A percentile compares a stretch with the other conserved stretches of the same genome.
Evolutionary conservation across 1,284 basidiomycete genomes (phyloP).

Genomic region (Leccinum solheimii): DNA sequence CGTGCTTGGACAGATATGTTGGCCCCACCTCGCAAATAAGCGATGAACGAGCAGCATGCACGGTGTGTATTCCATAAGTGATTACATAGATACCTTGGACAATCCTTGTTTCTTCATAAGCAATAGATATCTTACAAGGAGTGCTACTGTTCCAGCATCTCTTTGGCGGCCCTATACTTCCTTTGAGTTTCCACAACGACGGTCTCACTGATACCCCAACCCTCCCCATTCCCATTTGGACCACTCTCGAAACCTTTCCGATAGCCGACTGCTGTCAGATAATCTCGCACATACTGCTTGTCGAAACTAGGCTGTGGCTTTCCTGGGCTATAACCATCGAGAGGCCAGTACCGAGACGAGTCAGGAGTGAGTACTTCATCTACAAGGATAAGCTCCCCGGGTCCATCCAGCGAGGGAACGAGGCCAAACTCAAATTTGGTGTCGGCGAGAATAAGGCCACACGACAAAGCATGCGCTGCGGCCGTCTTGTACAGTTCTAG

Average conservation of each 20-base stretch:
- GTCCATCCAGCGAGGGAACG: conserved; percentile 38
- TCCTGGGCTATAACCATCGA: conserved; percentile 73
- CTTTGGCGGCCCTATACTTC: conserved; percentile 79
- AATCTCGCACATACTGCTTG: conserved; percentile 95
- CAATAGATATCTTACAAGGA: conserved; percentile 9
- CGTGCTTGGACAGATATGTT: conserved; percentile 57
- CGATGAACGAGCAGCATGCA: not conserved
- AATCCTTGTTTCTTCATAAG: not conserved
- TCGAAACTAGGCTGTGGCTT: conserved; percentile 89
- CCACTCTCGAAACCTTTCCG: conserved; percentile 78
- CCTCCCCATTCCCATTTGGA: conserved; percentile 63
- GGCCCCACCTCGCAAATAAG: conserved; percentile 24
- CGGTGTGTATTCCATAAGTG: not conserved
- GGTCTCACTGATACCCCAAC: conserved; percentile 75
- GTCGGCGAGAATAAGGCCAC: conserved; percentile 95
- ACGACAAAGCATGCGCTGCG: conserved; percentile 71
- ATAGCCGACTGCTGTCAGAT: conserved; percentile 76
- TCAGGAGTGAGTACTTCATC: conserved; percentile 98
- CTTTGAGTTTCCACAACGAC: conserved; percentile 76
- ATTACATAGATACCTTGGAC: conserved; percentile 8
- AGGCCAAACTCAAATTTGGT: conserved; percentile 92
- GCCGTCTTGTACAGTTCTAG: conserved; percentile 77
- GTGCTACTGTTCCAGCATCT: conserved; percentile 52
- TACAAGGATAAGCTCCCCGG: conserved; percentile 76
- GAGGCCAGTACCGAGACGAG: conserved; percentile 96